Percentiles rank a stretch among this genome's conserved stretches.
These are phyloP conservation scores for Vitis rupestris DNA, from an alignment of 164 flowering plant genomes.

Conservation along the genomic window DNA sequence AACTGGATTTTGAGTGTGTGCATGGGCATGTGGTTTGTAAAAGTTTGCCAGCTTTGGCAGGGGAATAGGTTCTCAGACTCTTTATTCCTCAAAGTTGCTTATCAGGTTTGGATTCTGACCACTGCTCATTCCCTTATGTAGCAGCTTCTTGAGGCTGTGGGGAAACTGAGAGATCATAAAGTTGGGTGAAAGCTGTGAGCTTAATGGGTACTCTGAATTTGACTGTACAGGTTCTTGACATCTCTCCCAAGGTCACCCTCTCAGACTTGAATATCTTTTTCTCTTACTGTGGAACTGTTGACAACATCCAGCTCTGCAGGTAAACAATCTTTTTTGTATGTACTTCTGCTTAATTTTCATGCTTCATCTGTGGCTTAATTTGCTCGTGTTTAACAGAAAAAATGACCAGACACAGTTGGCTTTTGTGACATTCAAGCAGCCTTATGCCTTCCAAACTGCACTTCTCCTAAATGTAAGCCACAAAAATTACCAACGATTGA, in stretches of 20 bases:
- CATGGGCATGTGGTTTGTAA: no score
- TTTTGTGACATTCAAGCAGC: constrained; percentile 28
- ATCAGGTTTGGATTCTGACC: no score
- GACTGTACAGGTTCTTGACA: constrained; percentile 28
- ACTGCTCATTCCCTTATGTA: no score
- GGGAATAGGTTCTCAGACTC: no score
- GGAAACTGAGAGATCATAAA: no score
- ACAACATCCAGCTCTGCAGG: constrained; percentile 23
- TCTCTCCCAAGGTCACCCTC: constrained; percentile 28
- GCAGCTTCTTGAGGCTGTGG: no score
- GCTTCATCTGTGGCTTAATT: not conserved
- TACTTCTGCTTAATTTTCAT: not conserved
- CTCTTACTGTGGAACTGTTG: constrained; percentile 27
- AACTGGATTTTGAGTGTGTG: no score
- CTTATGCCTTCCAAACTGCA: constrained; percentile 26
- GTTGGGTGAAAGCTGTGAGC: no score
- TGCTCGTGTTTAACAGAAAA: not conserved
- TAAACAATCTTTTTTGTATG: not conserved
- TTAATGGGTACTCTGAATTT: constrained; percentile 17
- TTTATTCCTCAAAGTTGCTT: no score
- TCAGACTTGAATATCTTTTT: constrained; percentile 31
- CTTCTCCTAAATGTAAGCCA: constrained; percentile 18
- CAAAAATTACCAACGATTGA: no score
- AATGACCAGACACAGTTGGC: constrained; percentile 16
- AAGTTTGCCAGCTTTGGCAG: no score